These are phyloP conservation scores for Leccinum subrobustum DNA, from an alignment of 1,284 basidiomycete genomes.

Conservation along the genomic window DNA sequence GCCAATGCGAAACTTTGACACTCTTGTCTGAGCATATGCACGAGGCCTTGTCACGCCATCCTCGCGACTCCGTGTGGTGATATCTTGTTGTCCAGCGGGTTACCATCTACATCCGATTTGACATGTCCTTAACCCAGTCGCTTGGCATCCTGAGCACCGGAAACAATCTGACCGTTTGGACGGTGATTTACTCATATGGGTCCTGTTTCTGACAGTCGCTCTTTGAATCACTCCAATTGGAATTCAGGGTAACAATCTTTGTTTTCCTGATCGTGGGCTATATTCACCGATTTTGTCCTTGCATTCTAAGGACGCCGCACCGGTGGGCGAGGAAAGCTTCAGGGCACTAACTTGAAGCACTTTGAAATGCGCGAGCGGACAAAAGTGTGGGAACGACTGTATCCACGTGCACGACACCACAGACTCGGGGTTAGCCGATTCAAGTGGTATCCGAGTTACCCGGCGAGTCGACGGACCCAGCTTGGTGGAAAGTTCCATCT, in stretches of 20 bases:
- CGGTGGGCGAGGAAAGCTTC: too few relatives aligned
- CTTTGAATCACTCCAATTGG: neutral
- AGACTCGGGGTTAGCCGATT: neutral
- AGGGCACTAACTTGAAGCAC: neutral
- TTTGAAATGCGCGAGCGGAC: neutral
- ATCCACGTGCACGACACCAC: too few relatives aligned
- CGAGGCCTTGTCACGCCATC: neutral
- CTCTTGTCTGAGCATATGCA: neutral
- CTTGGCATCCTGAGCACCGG: neutral
- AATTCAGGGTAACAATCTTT: neutral
- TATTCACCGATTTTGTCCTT: too few relatives aligned
- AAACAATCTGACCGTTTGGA: neutral
- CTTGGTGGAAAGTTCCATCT: neutral
- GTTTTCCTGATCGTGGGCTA: too few relatives aligned
- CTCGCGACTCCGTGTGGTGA: neutral
- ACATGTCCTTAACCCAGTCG: neutral
- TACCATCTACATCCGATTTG: neutral
- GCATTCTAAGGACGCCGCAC: too few relatives aligned
- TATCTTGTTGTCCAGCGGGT: neutral
- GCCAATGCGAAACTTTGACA: neutral
- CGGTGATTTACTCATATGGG: neutral
- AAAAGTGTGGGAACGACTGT: neutral
- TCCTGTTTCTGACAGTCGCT: neutral
- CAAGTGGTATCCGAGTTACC: neutral
- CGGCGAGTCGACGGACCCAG: neutral